Evolutionary conservation across 129 eudicot species (phyloP).

Genomic region (Oenanthe sinensis): DNA sequence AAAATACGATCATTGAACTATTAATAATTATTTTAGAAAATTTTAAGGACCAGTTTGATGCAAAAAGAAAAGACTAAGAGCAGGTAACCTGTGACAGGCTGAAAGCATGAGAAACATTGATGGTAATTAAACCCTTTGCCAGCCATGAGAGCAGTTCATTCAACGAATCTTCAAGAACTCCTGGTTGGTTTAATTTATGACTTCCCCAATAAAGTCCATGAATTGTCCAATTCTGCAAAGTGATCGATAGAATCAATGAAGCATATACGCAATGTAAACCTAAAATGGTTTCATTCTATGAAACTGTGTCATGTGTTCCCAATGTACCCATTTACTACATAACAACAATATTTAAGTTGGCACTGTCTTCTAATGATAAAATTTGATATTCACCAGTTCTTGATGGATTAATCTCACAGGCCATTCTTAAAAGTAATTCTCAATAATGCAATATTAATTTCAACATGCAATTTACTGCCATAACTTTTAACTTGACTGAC

Average conservation of each 20-base stretch:
- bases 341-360: background rate
- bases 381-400: background rate
- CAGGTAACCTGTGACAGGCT: constrained; percentile 55
- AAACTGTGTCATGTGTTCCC: background rate
- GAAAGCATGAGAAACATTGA: constrained; percentile 68
- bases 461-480: no score
- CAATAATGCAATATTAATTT: background rate
- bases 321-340: background rate
- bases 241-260: background rate
- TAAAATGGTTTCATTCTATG: background rate
- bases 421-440: background rate
- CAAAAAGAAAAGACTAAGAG: background rate
- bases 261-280: background rate
- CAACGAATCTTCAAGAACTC: constrained; percentile 66
- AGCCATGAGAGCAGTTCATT: constrained; percentile 82
- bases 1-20: background rate
- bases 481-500: no score
- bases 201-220: constrained; percentile 99
- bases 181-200: constrained; percentile 48
- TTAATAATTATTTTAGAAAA: background rate
- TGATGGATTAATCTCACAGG: background rate
- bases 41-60: background rate
- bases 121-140: constrained; percentile 55
- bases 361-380: background rate
- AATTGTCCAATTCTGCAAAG: constrained; percentile 81